A percentile compares a stretch with the other conserved stretches of the same genome.
Evolutionary conservation across 352 stramenopile species (phyloP).

Genomic region (Lagenidium giganteum): DNA sequence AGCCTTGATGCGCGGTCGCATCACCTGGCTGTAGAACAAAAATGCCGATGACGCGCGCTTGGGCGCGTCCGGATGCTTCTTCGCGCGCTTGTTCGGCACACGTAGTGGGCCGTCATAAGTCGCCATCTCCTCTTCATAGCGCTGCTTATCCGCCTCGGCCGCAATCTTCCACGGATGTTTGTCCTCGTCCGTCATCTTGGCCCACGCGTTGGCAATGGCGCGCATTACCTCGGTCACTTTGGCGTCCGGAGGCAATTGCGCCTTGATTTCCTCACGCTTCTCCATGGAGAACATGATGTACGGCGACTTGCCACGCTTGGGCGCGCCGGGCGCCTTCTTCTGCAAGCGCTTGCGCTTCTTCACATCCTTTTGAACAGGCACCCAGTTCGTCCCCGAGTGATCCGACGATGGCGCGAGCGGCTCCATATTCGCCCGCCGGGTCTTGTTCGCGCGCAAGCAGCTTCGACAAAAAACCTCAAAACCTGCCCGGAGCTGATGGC

Average conservation of each 20-base stretch:
- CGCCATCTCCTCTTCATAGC: conserved; percentile 93
- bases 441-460: too few relatives aligned
- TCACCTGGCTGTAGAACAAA: conserved; percentile 92
- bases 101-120: conserved; percentile 88
- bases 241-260: conserved; percentile 73
- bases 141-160: conserved; percentile 91
- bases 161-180: conserved; percentile 91
- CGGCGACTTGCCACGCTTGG: conserved; percentile 87
- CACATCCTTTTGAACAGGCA: conserved; percentile 58
- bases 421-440: conserved; percentile 53
- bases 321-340: conserved; percentile 85
- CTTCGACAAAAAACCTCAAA: conserved; percentile 8
- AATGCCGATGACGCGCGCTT: conserved; percentile 94
- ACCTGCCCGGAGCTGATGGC: conserved; percentile 18
- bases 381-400: conserved; percentile 57
- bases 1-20: conserved; percentile 85
- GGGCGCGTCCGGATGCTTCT: conserved; percentile 93
- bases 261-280: conserved; percentile 88
- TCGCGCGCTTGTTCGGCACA: conserved; percentile 90
- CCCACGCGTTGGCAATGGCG: conserved; percentile 88
- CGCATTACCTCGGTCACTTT: conserved; percentile 91
- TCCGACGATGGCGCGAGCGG: conserved; percentile 53
- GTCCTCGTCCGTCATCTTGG: conserved; percentile 87
- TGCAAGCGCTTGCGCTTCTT: conserved; percentile 90
- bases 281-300: conserved; percentile 94